These are phyloP conservation scores for Scleroderma citrinum DNA, from an alignment of 768 basidiomycete species.

Conservation along the genomic window DNA sequence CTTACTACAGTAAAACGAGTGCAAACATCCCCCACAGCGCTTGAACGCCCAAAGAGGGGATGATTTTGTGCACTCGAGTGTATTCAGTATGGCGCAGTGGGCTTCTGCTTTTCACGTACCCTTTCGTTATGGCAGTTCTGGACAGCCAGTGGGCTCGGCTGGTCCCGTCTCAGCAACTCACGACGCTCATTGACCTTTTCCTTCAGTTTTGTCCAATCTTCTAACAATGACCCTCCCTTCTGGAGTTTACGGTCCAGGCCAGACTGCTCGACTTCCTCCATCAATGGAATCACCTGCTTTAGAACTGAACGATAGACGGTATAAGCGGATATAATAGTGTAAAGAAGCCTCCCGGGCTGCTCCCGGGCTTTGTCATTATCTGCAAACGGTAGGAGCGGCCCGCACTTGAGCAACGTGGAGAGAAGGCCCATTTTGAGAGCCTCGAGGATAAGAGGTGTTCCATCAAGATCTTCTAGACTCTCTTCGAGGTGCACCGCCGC, in stretches of 20 bases:
- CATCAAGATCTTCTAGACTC: constrained; percentile 21
- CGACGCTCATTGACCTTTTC: constrained; percentile 15
- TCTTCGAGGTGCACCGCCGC: constrained; percentile 12
- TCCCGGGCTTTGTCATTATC: too few relatives aligned
- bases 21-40: constrained; percentile 23
- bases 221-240: constrained; percentile 13
- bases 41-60: constrained; percentile 13
- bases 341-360: too few relatives aligned
- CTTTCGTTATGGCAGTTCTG: constrained; percentile 24
- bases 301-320: too few relatives aligned
- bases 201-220: constrained; percentile 18
- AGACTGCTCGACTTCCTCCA: too few relatives aligned
- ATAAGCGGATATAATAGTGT: too few relatives aligned
- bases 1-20: constrained; percentile 24
- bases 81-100: too few relatives aligned
- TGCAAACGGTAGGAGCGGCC: constrained; percentile 12
- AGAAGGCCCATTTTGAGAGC: constrained; percentile 18
- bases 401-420: constrained; percentile 20
- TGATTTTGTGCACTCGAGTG: constrained; percentile 18
- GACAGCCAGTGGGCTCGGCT: constrained; percentile 12
- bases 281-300: too few relatives aligned
- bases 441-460: constrained; percentile 19
- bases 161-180: constrained; percentile 12
- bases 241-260: constrained; percentile 5
- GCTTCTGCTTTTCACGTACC: constrained; percentile 1